Evolutionary conservation across 2,329 filamentous ascomycete species (phyloP).

Genomic region (Claviceps pusilla): DNA sequence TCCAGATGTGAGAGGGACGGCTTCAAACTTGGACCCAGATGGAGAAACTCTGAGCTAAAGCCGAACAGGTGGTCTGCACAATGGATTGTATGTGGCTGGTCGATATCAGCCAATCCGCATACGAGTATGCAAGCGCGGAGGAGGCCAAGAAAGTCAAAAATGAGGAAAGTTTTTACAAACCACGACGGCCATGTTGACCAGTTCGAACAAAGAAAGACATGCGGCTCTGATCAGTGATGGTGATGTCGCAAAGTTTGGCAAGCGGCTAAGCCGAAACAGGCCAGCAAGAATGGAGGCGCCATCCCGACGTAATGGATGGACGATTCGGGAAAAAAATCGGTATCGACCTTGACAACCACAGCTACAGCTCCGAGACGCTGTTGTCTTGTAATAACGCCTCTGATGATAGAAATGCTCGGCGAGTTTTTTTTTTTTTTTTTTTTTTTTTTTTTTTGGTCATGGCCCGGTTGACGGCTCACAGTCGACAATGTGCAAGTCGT

Average conservation of each 20-base stretch:
- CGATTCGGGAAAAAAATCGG: background rate
- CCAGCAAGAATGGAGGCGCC: background rate
- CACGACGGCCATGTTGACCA: background rate
- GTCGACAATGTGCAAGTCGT: background rate
- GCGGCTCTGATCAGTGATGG: background rate
- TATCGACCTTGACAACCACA: background rate
- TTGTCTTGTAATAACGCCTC: background rate
- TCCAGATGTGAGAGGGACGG: background rate
- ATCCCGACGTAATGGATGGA: background rate
- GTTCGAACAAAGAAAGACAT: background rate
- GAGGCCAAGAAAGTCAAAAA: background rate
- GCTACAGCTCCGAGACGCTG: background rate
- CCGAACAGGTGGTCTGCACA: background rate
- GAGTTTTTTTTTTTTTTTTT: background rate
- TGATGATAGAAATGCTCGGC: background rate
- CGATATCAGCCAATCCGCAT: background rate
- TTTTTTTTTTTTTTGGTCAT: background rate
- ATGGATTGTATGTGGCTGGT: background rate
- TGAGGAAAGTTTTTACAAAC: background rate
- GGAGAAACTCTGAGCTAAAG: background rate
- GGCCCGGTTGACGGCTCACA: background rate
- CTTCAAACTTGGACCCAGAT: background rate
- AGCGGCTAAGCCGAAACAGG: background rate
- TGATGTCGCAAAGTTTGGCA: background rate
- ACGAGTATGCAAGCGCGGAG: background rate